Evolutionary conservation across 2,329 filamentous ascomycete genomes (phyloP).

Genomic region (Monilinia aucupariae): DNA sequence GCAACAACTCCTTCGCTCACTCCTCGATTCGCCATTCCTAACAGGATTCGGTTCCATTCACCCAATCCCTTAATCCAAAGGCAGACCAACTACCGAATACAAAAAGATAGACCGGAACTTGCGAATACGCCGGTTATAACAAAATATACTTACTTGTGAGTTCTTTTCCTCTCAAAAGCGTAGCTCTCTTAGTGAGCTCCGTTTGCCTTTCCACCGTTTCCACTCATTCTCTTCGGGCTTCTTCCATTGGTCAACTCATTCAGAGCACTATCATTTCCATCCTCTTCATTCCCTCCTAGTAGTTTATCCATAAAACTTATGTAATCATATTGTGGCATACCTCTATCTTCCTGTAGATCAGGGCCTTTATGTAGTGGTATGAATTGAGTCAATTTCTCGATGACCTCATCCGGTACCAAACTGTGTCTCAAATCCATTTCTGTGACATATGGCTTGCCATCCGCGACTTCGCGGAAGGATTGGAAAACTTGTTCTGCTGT

Average conservation of each 20-base stretch:
- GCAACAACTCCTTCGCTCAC: slow-evolving; percentile 10
- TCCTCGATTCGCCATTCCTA: slow-evolving; percentile 7
- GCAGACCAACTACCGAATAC: slow-evolving; percentile 11
- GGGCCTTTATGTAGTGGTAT: slow-evolving; percentile 83
- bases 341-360: slow-evolving; percentile 78
- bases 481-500: slow-evolving; percentile 98
- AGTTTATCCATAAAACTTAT: slow-evolving; percentile 94
- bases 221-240: slow-evolving; percentile 21
- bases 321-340: slow-evolving; percentile 88
- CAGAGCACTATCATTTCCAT: slow-evolving; percentile 25
- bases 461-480: slow-evolving; percentile 93
- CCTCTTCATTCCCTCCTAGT: slow-evolving; percentile 41
- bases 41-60: slow-evolving; percentile 3
- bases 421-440: slow-evolving; percentile 94
- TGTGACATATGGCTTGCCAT: slow-evolving; percentile 97
- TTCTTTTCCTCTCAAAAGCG: not conserved
- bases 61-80: slow-evolving; percentile 7
- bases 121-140: slow-evolving; percentile 2
- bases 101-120: slow-evolving; percentile 2
- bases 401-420: slow-evolving; percentile 92
- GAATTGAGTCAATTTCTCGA: slow-evolving; percentile 81
- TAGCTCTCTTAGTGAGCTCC: slow-evolving; percentile 1
- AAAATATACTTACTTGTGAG: slow-evolving; percentile 8
- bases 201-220: slow-evolving; percentile 14
- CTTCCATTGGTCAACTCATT: slow-evolving; percentile 30